Evolutionary conservation across 768 basidiomycete species (phyloP).

Genomic region (Pleurotus eryngii): DNA sequence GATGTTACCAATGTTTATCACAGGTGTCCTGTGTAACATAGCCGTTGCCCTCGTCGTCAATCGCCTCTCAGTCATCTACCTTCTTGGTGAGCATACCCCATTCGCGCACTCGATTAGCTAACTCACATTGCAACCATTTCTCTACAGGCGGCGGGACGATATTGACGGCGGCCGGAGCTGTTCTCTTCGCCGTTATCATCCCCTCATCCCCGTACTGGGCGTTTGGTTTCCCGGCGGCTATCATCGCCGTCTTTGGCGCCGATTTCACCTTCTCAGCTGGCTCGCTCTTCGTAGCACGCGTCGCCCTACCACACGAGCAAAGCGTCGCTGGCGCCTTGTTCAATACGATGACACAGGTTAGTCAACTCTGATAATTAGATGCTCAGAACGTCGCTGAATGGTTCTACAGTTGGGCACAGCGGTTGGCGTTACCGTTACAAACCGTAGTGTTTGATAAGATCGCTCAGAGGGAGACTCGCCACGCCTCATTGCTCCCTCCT

Average conservation of each 20-base stretch:
- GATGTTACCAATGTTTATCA: constrained; percentile 70
- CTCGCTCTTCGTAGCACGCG: constrained; percentile 70
- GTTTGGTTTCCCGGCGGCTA: constrained; percentile 66
- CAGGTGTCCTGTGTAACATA: constrained; percentile 63
- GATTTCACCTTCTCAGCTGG: constrained; percentile 77
- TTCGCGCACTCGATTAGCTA: not conserved
- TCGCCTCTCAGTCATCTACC: constrained; percentile 49
- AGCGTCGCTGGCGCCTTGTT: constrained; percentile 74
- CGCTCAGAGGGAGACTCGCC: not conserved
- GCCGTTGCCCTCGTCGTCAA: constrained; percentile 59
- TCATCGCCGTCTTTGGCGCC: constrained; percentile 68
- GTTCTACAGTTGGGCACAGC: not conserved
- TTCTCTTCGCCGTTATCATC: constrained; percentile 68
- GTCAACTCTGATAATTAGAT: not conserved
- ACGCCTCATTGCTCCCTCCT: not conserved
- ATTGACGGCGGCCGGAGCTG: constrained; percentile 51
- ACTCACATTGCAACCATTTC: not conserved
- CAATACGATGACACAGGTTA: constrained; percentile 73
- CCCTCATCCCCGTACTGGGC: constrained; percentile 66
- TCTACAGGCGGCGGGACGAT: constrained; percentile 42
- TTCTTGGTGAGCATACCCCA: constrained; percentile 45
- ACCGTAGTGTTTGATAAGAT: not conserved
- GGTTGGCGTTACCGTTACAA: not conserved
- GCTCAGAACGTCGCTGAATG: not conserved
- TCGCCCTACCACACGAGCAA: constrained; percentile 66